phyloP scores from a whole-genome alignment of 2,329 filamentous ascomycete genomes.

The Aspergillus eucalypticola region DNA sequence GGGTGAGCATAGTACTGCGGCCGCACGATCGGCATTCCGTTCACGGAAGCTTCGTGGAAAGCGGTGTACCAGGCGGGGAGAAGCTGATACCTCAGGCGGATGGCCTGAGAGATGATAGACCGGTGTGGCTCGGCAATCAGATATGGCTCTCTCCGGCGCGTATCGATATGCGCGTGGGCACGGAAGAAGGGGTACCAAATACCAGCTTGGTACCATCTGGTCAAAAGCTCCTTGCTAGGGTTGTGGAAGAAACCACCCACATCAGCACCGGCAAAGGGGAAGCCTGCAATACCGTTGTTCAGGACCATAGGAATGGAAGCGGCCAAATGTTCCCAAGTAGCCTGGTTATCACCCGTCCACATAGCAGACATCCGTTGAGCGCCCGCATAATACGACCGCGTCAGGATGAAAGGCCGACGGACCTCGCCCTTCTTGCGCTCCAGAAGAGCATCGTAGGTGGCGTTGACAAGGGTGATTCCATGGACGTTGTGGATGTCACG shows the following conservation, averaged over 20 bases:
- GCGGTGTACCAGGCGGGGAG: slow-evolving; percentile 96
- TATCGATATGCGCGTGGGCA: slow-evolving; percentile 94
- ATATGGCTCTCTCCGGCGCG: slow-evolving; percentile 91
- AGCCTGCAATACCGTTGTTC: slow-evolving; percentile 88
- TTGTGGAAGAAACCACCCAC: slow-evolving; percentile 98
- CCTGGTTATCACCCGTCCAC: slow-evolving; percentile 99
- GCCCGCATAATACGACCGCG: slow-evolving; percentile 87
- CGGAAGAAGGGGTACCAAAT: slow-evolving; percentile 99
- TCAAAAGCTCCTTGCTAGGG: slow-evolving; percentile 85
- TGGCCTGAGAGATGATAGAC: slow-evolving; percentile 79
- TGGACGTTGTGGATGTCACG: slow-evolving; percentile 95
- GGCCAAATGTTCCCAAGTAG: slow-evolving; percentile 87
- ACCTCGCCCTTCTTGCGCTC: slow-evolving; percentile 83
- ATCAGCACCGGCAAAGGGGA: slow-evolving; percentile 91
- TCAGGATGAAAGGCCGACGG: slow-evolving; percentile 86
- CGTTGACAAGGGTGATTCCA: slow-evolving; percentile 92
- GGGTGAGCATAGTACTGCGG: slow-evolving; percentile 95
- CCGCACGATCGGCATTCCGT: slow-evolving; percentile 82
- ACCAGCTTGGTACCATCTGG: slow-evolving; percentile 94
- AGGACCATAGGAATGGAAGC: slow-evolving; percentile 90
- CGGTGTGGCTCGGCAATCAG: slow-evolving; percentile 81
- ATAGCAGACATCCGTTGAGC: slow-evolving; percentile 89
- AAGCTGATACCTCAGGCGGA: slow-evolving; percentile 84
- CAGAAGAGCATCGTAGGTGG: slow-evolving; percentile 81
- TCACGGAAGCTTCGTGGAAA: slow-evolving; percentile 82